Conservation (phyloP, 441 rosid species). For the Macaranga tanarius region DNA sequence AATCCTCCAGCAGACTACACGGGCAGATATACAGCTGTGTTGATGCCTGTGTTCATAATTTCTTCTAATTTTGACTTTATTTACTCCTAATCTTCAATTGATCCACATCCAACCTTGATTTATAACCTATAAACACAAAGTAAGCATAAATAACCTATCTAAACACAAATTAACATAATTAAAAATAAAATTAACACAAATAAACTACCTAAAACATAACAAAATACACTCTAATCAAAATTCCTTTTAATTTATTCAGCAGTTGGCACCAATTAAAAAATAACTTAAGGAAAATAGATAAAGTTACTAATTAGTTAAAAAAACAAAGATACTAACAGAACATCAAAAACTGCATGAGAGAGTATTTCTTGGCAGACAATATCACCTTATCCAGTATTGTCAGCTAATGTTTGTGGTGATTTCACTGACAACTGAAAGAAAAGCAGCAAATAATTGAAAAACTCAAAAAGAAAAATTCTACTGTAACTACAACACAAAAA, state of each 20-base stretch:
- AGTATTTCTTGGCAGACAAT: slow-evolving; percentile 53
- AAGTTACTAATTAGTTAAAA: slow-evolving; percentile 25
- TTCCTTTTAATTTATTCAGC: slow-evolving; percentile 1
- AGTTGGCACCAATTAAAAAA: neutral
- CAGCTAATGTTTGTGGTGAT: slow-evolving; percentile 60
- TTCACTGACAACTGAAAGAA: slow-evolving; percentile 71
- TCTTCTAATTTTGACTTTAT: too few relatives aligned
- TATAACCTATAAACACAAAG: too few relatives aligned
- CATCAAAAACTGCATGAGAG: slow-evolving; percentile 53
- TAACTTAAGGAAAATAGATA: neutral
- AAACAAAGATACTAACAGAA: slow-evolving; percentile 50
- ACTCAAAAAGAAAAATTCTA: neutral
- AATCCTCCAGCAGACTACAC: too few relatives aligned
- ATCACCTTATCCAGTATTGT: slow-evolving; percentile 95
- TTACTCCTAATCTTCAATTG: too few relatives aligned
- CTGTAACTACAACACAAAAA: slow-evolving; percentile 13
- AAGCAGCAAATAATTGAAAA: slow-evolving; percentile 32
- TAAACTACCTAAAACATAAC: too few relatives aligned
- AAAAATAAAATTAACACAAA: too few relatives aligned
- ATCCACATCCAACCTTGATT: too few relatives aligned
- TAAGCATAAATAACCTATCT: too few relatives aligned
- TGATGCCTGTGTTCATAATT: too few relatives aligned
- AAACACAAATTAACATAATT: too few relatives aligned
- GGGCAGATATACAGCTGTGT: too few relatives aligned
- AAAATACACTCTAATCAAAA: too few relatives aligned